These are phyloP conservation scores for Fibroporia radiculosa DNA, from an alignment of 768 basidiomycete species.

Conservation along the genomic window DNA sequence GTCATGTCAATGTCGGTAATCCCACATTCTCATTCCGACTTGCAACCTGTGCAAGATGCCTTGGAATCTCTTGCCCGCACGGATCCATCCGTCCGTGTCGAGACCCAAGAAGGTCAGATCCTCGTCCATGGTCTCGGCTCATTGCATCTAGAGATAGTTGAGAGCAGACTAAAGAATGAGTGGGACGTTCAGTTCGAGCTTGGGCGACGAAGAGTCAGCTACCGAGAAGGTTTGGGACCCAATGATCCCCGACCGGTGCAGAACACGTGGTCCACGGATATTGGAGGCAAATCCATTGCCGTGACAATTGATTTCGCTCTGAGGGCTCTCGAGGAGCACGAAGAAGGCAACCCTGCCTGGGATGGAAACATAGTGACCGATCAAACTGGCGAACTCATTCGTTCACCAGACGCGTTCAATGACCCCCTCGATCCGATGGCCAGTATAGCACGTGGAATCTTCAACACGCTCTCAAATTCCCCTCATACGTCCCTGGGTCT, in stretches of 20 bases:
- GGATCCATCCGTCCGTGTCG: conserved; percentile 81
- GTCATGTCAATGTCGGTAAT: conserved; percentile 82
- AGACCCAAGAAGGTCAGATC: conserved; percentile 75
- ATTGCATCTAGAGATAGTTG: conserved; percentile 84
- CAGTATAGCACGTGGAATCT: conserved; percentile 60
- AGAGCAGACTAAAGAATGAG: conserved; percentile 72
- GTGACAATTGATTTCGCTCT: conserved; percentile 50
- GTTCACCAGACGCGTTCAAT: conserved; percentile 39
- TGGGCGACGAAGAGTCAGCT: conserved; percentile 71
- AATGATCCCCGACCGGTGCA: conserved; percentile 20
- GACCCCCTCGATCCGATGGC: conserved; percentile 35
- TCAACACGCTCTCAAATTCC: conserved; percentile 67
- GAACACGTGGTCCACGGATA: conserved; percentile 53
- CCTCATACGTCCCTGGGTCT: conserved; percentile 70
- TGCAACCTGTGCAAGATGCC: conserved; percentile 71
- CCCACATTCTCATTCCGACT: conserved; percentile 72
- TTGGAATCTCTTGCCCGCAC: conserved; percentile 69
- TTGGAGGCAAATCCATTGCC: conserved; percentile 46
- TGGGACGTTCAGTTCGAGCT: conserved; percentile 75
- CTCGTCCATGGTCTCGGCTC: conserved; percentile 80
- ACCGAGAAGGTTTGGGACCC: conserved; percentile 53
- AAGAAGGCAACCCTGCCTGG: conserved; percentile 63
- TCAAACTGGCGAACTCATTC: conserved; percentile 40
- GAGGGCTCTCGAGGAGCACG: conserved; percentile 43
- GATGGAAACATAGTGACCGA: conserved; percentile 71